Percentiles rank a stretch among this genome's conserved stretches.
Conservation (phyloP, 495 filamentous ascomycete species). For the Neurospora cerealis region DNA sequence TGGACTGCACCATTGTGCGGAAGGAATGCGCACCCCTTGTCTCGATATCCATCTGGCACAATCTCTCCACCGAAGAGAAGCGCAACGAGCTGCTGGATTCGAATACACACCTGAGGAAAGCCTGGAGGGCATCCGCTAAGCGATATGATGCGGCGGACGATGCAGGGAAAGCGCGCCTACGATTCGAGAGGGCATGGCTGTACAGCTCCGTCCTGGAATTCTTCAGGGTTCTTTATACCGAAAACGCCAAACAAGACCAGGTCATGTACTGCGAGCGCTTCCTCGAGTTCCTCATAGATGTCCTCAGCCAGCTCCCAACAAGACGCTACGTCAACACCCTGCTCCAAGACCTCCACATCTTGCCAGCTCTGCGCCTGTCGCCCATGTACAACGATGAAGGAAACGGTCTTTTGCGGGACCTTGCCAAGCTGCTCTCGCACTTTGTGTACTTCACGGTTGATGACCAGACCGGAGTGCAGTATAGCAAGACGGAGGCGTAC, state of each 20-base stretch:
- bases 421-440: slow-evolving; percentile 68
- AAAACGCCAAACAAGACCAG: slow-evolving; percentile 44
- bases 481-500: slow-evolving; percentile 62
- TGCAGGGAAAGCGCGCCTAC: slow-evolving; percentile 60
- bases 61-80: slow-evolving; percentile 60
- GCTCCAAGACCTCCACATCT: slow-evolving; percentile 80
- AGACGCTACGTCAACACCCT: slow-evolving; percentile 88
- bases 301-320: slow-evolving; percentile 89
- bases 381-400: slow-evolving; percentile 63
- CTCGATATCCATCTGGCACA: slow-evolving; percentile 91
- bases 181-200: slow-evolving; percentile 91
- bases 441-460: slow-evolving; percentile 85
- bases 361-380: slow-evolving; percentile 72
- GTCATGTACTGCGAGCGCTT: slow-evolving; percentile 85
- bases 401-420: slow-evolving; percentile 73
- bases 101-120: slow-evolving; percentile 62
- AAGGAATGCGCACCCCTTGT: slow-evolving; percentile 96
- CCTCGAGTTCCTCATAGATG: slow-evolving; percentile 79
- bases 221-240: slow-evolving; percentile 57
- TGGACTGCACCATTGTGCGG: slow-evolving; percentile 79
- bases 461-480: slow-evolving; percentile 74
- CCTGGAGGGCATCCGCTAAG: slow-evolving; percentile 82
- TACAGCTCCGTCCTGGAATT: slow-evolving; percentile 83
- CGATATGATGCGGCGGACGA: slow-evolving; percentile 85
- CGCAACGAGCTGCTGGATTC: slow-evolving; percentile 61